These are phyloP conservation scores for Pezicula carpinea DNA, from an alignment of 2,329 filamentous ascomycete genomes.

Conservation along the genomic window DNA sequence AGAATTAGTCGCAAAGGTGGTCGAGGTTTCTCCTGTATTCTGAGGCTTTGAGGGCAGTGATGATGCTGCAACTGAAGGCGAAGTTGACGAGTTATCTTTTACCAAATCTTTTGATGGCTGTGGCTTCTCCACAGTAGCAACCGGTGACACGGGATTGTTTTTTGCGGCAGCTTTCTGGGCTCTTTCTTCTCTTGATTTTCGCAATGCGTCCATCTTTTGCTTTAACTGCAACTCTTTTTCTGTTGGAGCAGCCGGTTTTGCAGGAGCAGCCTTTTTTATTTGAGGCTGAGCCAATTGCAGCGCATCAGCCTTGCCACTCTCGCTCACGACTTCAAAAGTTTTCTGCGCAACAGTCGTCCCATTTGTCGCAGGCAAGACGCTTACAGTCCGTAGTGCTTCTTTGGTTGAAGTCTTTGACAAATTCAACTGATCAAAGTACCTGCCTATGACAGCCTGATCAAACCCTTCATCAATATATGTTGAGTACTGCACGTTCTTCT, in stretches of 20 bases:
- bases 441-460: slow-evolving; percentile 55
- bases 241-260: slow-evolving; percentile 38
- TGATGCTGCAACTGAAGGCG: neutral
- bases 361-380: too few species aligned
- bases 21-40: too few species aligned
- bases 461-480: slow-evolving; percentile 72
- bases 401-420: slow-evolving; percentile 34
- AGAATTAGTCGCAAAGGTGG: too few species aligned
- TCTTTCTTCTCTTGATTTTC: slow-evolving; percentile 48
- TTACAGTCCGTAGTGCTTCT: neutral
- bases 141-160: slow-evolving; percentile 5
- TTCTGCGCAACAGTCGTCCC: too few species aligned
- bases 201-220: slow-evolving; percentile 73
- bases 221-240: slow-evolving; percentile 71
- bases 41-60: too few species aligned
- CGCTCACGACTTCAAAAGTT: too few species aligned
- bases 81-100: neutral
- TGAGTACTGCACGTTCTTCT: slow-evolving; percentile 66
- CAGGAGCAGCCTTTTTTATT: slow-evolving; percentile 4
- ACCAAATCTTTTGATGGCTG: neutral
- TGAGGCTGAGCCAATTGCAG: too few species aligned
- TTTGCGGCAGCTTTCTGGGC: slow-evolving; percentile 33
- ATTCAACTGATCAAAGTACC: slow-evolving; percentile 65
- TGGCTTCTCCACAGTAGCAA: neutral
- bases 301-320: too few species aligned